phyloP scores from a whole-genome alignment of 2,329 filamentous ascomycete species.

The Colletotrichum spinosum region DNA sequence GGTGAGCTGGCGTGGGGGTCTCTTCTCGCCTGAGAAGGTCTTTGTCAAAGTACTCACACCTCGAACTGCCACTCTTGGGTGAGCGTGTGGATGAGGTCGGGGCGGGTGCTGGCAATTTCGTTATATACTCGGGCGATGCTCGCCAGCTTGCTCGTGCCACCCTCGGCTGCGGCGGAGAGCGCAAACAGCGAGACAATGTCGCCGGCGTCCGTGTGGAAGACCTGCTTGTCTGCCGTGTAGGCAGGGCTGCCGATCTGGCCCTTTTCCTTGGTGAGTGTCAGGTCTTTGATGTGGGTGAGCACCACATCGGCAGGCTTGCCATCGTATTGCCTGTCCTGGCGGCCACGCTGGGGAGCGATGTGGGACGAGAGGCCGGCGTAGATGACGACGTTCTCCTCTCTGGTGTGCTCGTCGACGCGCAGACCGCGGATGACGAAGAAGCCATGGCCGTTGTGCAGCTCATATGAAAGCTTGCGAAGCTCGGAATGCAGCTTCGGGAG shows the following conservation, averaged over 20 bases:
- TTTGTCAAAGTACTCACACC: constrained; percentile 46
- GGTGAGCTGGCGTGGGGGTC: no score
- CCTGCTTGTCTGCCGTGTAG: constrained; percentile 71
- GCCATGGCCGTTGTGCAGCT: constrained; percentile 68
- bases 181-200: constrained; percentile 71
- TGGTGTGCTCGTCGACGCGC: constrained; percentile 61
- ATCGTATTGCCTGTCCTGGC: constrained; percentile 60
- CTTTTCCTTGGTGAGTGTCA: constrained; percentile 51
- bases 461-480: constrained; percentile 63
- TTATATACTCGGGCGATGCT: constrained; percentile 73
- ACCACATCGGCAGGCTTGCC: constrained; percentile 63
- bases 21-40: not conserved
- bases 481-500: constrained; percentile 61
- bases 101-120: constrained; percentile 68
- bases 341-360: constrained; percentile 64
- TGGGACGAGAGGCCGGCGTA: constrained; percentile 71
- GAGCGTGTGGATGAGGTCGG: constrained; percentile 70
- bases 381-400: constrained; percentile 69
- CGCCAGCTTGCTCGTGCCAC: constrained; percentile 68
- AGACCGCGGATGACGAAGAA: constrained; percentile 73
- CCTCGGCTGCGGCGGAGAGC: constrained; percentile 61
- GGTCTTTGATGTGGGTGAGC: constrained; percentile 72
- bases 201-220: constrained; percentile 71
- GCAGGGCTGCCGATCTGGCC: constrained; percentile 66
- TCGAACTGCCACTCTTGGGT: constrained; percentile 62